Evolutionary conservation across 192 early-diverging fungal genomes (phyloP), one percentile per base, ranked within the genome.

Genomic region (Backusella luteola): DNA sequence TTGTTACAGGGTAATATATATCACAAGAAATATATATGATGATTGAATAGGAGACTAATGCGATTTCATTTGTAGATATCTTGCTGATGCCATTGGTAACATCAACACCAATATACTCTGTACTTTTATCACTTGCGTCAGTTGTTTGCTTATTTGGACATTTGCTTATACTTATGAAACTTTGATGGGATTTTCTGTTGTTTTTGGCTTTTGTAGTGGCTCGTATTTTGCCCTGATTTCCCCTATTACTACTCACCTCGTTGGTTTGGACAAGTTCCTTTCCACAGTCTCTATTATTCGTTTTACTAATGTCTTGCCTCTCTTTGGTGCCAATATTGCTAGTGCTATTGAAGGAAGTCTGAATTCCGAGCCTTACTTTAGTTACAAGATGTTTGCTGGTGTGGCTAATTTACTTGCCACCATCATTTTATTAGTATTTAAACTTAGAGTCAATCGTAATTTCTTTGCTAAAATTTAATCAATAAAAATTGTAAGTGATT

Each of bases 321-420:
- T 78, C 2, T 82, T 82, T 42, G 80, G 77, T 2, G 73, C 80
- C 9, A 73, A 76, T 67, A 82, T 82, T 32, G 76, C 80, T 19
- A 68, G 73, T 56, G 80, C 80, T 35, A 75, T 82, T 6, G 76
- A 82, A 73, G 26, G 67, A 11, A 80, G 73, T 42, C 63, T 82
- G 21, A 46, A 42, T 4, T 76, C 81, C 1, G 73, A 79, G 14
- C 53, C 77, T 1, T 79, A 46, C 7, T 80, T 84, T 56, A 74
- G 78, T 41, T 73, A 85, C 23, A 81, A 83, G 79, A 80, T 87
- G 77, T 87, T 81, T 77, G 69, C 78, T 21, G 76, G 80, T 11
- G 69, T 72, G 26, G 15, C 49, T 17, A 71, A 77, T 66, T 26
- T 77, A 8, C 4, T 63, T 11, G 67, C 44, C 17, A 69, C 69